Evolutionary conservation across 768 basidiomycete species (phyloP).

Genomic region (Steccherinum ochraceum): DNA sequence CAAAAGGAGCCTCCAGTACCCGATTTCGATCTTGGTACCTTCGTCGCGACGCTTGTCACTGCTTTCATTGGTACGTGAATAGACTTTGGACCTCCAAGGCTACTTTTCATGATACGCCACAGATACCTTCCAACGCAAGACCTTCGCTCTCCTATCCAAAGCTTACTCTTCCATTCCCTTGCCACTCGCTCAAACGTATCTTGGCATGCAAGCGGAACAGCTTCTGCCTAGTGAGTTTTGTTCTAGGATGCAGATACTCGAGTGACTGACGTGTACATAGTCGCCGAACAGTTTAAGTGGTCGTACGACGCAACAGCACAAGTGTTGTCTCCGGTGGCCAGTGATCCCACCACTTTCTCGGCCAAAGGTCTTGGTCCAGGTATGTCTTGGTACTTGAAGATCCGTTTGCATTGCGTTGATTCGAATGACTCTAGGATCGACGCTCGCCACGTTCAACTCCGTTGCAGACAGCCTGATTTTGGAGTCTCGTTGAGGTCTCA

Average conservation of each 20-base stretch:
- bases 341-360: slow-evolving; percentile 3
- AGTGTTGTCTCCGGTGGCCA: slow-evolving; percentile 35
- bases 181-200: slow-evolving; percentile 47
- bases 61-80: slow-evolving; percentile 49
- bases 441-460: slow-evolving; percentile 7
- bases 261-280: slow-evolving; percentile 21
- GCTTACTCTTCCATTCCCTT: slow-evolving; percentile 62
- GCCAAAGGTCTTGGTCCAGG: no score
- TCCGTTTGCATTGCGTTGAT: no score
- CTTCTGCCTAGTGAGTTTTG: slow-evolving; percentile 26
- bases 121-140: slow-evolving; percentile 58
- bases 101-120: not conserved
- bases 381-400: no score
- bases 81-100: no score
- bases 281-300: slow-evolving; percentile 42
- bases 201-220: slow-evolving; percentile 37
- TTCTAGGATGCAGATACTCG: slow-evolving; percentile 2
- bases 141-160: slow-evolving; percentile 48
- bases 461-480: slow-evolving; percentile 2
- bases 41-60: slow-evolving; percentile 38
- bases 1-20: slow-evolving; percentile 35
- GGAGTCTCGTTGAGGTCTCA: not conserved
- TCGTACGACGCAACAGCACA: slow-evolving; percentile 40
- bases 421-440: slow-evolving; percentile 4
- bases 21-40: slow-evolving; percentile 37